Evolutionary conservation across 345 rosid species (phyloP).

Genomic region (Lepidium didymum): DNA sequence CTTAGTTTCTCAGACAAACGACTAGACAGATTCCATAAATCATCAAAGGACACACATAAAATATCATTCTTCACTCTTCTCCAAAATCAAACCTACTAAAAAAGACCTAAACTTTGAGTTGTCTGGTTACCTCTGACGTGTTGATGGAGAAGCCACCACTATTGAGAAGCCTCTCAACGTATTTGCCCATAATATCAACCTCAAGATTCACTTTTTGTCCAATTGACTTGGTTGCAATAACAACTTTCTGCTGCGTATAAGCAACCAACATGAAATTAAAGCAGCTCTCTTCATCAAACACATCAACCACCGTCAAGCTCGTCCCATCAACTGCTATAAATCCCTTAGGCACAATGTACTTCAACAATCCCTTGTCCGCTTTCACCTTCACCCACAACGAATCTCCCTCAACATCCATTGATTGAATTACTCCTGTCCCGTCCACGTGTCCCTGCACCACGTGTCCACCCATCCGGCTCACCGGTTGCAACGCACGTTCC

Average conservation of each 20-base stretch:
- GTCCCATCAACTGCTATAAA: conserved; percentile 87
- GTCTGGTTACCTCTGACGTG: conserved; percentile 4
- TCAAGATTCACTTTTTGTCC: conserved; percentile 90
- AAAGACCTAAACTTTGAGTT: neutral
- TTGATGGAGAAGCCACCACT: conserved; percentile 29
- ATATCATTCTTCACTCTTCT: neutral
- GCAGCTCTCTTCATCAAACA: conserved; percentile 64
- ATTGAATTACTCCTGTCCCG: conserved; percentile 74
- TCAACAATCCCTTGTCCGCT: conserved; percentile 40
- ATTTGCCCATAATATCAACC: conserved; percentile 88
- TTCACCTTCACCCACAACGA: conserved; percentile 86
- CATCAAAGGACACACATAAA: neutral
- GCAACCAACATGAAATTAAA: conserved; percentile 83
- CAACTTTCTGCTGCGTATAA: conserved; percentile 74
- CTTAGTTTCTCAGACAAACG: neutral
- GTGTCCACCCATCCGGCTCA: conserved; percentile 81
- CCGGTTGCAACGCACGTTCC: conserved; percentile 81
- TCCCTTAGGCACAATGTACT: conserved; percentile 79
- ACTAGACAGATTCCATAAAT: neutral
- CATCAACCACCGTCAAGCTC: conserved; percentile 87
- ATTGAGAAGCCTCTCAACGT: conserved; percentile 81
- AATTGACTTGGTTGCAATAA: conserved; percentile 58
- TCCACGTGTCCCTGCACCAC: conserved; percentile 96
- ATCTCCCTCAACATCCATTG: conserved; percentile 56
- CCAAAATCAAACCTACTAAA: neutral